These are phyloP conservation scores for Pholiota adiposa DNA, from an alignment of 1,284 basidiomycete genomes.

Conservation along the genomic window DNA sequence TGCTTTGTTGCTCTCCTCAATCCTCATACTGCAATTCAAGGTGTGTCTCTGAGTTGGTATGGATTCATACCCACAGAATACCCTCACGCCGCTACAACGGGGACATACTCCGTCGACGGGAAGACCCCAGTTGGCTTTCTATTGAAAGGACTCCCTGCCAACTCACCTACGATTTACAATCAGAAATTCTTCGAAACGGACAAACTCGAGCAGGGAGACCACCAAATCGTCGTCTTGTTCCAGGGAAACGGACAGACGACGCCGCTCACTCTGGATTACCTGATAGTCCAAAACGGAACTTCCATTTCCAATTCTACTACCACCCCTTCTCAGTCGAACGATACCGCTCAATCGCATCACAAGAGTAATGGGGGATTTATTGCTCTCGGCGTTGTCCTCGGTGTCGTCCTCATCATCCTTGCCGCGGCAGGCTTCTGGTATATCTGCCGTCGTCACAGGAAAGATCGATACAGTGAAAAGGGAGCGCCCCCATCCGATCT, in stretches of 20 bases:
- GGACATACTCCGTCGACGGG: slow-evolving; percentile 24
- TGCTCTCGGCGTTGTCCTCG: slow-evolving; percentile 20
- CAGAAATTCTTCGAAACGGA: slow-evolving; percentile 8
- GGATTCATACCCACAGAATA: slow-evolving; percentile 22
- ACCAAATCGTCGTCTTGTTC: slow-evolving; percentile 21
- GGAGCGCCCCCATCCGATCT: not conserved
- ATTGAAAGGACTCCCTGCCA: not conserved
- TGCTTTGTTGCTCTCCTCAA: not conserved
- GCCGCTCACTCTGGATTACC: slow-evolving; percentile 17
- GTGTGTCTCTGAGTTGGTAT: slow-evolving; percentile 26
- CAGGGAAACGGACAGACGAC: slow-evolving; percentile 19
- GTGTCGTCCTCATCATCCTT: slow-evolving; percentile 16
- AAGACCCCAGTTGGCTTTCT: not conserved
- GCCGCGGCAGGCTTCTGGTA: slow-evolving; percentile 13
- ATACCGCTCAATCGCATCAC: not conserved
- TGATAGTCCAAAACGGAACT: slow-evolving; percentile 20
- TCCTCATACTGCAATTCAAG: slow-evolving; percentile 8
- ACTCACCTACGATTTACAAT: not conserved
- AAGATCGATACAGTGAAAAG: not conserved
- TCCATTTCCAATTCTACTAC: not conserved
- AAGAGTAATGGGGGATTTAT: slow-evolving; percentile 15
- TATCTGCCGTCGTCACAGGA: slow-evolving; percentile 27
- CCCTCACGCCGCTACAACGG: slow-evolving; percentile 15
- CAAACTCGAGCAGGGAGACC: slow-evolving; percentile 15
- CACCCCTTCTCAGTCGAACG: not conserved